Evolutionary conservation across 371 early-diverging fungal genomes (phyloP).

Genomic region (Nematocida ironsii): DNA sequence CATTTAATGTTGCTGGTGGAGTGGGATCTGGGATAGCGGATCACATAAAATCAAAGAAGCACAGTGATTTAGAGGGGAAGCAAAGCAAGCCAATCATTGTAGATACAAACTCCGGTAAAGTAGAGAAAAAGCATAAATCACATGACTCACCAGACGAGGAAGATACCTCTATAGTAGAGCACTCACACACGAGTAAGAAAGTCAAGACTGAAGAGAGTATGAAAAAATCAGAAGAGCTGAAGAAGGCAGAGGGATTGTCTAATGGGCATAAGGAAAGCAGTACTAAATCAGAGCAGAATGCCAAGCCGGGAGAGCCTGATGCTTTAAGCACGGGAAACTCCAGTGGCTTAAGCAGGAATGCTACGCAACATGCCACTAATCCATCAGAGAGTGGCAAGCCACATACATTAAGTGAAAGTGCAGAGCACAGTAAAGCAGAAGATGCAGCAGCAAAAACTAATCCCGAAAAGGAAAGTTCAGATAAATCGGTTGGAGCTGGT

Average conservation of each 20-base stretch:
- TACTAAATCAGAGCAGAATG: not conserved
- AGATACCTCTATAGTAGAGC: not conserved
- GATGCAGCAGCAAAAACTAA: not conserved
- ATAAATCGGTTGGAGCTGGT: not conserved
- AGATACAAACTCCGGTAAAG: slow-evolving; percentile 5
- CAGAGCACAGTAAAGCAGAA: not conserved
- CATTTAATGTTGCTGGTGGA: slow-evolving; percentile 40
- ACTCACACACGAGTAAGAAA: slow-evolving; percentile 8
- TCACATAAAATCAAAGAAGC: slow-evolving; percentile 1
- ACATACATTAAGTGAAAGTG: not conserved
- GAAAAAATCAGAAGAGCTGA: not conserved
- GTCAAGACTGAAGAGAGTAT: not conserved
- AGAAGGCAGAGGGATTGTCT: not conserved
- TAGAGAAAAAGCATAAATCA: not conserved
- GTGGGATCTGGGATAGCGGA: slow-evolving; percentile 26
- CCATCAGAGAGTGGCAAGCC: not conserved
- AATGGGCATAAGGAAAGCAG: not conserved
- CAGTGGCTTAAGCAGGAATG: not conserved
- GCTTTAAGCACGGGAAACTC: not conserved
- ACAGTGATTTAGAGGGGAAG: slow-evolving; percentile 5
- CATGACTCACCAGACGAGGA: not conserved
- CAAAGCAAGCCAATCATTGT: slow-evolving; percentile 3
- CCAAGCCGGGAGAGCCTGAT: not conserved
- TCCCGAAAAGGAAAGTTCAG: no score
- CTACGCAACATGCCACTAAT: not conserved